Conservation (phyloP, 2,329 filamentous ascomycete genomes). For the Fusarium palustre region DNA sequence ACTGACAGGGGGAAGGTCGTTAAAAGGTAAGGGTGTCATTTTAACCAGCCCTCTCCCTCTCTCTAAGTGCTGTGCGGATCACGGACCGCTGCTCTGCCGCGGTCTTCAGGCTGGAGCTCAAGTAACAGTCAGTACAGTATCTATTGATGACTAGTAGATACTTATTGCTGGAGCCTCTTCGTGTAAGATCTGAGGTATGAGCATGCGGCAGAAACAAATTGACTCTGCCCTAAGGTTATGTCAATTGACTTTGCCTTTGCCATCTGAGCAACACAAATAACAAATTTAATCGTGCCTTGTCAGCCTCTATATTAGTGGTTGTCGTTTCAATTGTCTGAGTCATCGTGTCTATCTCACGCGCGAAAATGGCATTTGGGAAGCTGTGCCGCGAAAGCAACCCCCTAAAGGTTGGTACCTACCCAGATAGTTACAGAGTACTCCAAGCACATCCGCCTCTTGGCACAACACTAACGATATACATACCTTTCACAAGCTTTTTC, state of each 20-base stretch:
- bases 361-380: constrained; percentile 25
- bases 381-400: constrained; percentile 40
- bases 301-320: not conserved
- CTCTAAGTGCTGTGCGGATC: constrained; percentile 24
- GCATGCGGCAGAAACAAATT: not conserved
- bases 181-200: not conserved
- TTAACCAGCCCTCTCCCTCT: constrained; percentile 1
- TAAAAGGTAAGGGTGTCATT: constrained; percentile 15
- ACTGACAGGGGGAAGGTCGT: constrained; percentile 28
- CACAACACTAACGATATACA: not conserved
- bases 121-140: not conserved
- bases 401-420: not conserved
- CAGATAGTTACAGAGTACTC: not conserved
- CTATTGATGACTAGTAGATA: not conserved
- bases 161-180: not conserved
- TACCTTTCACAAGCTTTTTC: constrained; percentile 24
- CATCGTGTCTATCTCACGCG: constrained; percentile 43
- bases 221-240: not conserved
- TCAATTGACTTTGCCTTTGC: not conserved
- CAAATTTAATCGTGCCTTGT: not conserved
- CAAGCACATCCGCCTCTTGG: constrained; percentile 8
- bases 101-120: constrained; percentile 25
- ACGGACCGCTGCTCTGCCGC: constrained; percentile 33
- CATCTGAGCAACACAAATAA: not conserved
- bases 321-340: constrained; percentile 36